Conservation (phyloP, 192 early-diverging fungal genomes). For the Haplosporangium gracile region DNA sequence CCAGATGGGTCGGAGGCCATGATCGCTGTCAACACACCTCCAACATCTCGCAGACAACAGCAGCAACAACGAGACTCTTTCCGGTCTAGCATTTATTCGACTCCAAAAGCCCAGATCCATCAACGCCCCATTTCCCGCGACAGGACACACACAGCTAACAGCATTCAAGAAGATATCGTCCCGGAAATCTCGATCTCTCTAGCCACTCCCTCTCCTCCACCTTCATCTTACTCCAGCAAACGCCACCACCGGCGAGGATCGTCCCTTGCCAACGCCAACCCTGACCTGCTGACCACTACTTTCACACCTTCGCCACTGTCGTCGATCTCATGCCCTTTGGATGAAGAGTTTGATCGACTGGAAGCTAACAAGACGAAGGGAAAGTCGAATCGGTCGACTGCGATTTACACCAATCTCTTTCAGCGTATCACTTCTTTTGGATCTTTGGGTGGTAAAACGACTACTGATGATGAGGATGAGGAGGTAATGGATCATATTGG, state of each 20-base stretch:
- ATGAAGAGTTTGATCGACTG: background rate
- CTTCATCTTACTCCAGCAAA: background rate
- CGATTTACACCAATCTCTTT: slow-evolving; percentile 10
- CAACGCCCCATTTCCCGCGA: background rate
- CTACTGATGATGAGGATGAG: background rate
- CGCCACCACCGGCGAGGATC: slow-evolving; percentile 25
- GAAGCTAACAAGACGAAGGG: background rate
- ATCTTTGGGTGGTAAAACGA: background rate
- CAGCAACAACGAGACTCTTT: background rate
- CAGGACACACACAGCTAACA: background rate
- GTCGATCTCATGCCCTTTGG: background rate
- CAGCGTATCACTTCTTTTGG: slow-evolving; percentile 5
- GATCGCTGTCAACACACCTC: background rate
- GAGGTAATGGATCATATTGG: slow-evolving; percentile 18
- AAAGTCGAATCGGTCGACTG: slow-evolving; percentile 8
- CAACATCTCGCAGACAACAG: background rate
- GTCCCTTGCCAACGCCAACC: background rate
- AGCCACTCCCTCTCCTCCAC: slow-evolving; percentile 31
- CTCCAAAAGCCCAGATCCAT: background rate
- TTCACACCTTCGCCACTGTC: background rate
- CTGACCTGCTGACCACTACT: background rate
- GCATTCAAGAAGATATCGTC: background rate
- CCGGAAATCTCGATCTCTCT: slow-evolving; percentile 36
- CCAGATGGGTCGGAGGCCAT: background rate
- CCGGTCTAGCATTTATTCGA: background rate